These are phyloP conservation scores for Rhodosporidiobolus odoratus DNA, from an alignment of 768 basidiomycete genomes.

Conservation along the genomic window DNA sequence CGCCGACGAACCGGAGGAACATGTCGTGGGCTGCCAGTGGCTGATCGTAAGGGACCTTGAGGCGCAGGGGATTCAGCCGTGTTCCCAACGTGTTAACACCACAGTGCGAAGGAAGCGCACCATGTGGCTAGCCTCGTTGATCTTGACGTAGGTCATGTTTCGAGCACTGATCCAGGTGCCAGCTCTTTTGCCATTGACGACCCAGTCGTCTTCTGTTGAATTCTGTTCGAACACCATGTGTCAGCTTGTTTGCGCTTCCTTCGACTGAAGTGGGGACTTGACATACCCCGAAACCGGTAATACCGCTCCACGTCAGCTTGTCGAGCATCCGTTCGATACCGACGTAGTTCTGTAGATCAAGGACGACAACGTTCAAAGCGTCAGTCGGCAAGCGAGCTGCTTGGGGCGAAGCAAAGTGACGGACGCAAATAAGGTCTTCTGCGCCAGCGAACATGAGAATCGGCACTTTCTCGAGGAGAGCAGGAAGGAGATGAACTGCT, in stretches of 20 bases:
- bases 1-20: slow-evolving; percentile 95
- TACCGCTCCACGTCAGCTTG: slow-evolving; percentile 77
- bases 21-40: slow-evolving; percentile 89
- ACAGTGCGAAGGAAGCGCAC: slow-evolving; percentile 46
- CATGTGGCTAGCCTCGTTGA: slow-evolving; percentile 95
- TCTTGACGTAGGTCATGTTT: slow-evolving; percentile 90
- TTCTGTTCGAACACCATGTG: slow-evolving; percentile 22
- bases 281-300: slow-evolving; percentile 73
- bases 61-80: slow-evolving; percentile 37
- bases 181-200: slow-evolving; percentile 67
- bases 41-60: slow-evolving; percentile 56
- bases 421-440: slow-evolving; percentile 80
- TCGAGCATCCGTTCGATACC: slow-evolving; percentile 83
- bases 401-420: neutral
- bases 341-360: slow-evolving; percentile 65
- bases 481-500: slow-evolving; percentile 69
- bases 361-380: too few relatives aligned
- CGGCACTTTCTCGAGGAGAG: slow-evolving; percentile 69
- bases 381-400: neutral
- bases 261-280: too few relatives aligned
- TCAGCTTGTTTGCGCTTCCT: neutral
- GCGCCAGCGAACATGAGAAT: slow-evolving; percentile 91
- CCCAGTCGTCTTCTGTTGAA: slow-evolving; percentile 43
- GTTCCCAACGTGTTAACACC: too few relatives aligned
- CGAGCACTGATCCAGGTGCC: slow-evolving; percentile 88